These are phyloP conservation scores for Orbilia brochopaga DNA, from an alignment of 2,329 filamentous ascomycete species.

Conservation along the genomic window DNA sequence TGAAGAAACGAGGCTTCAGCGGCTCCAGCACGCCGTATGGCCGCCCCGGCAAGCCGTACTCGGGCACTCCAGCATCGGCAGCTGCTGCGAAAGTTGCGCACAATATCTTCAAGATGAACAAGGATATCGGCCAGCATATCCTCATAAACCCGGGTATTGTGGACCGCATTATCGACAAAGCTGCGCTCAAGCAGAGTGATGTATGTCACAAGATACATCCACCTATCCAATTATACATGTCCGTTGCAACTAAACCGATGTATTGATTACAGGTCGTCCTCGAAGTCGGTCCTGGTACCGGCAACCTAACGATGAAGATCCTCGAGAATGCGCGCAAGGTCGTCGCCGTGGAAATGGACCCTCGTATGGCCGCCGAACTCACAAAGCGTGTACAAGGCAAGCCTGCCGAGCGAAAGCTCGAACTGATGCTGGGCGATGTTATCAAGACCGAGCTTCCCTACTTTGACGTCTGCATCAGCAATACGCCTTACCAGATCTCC, in stretches of 20 bases:
- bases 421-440: conserved; percentile 87
- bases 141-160: conserved; percentile 89
- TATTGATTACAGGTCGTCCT: conserved; percentile 67
- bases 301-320: conserved; percentile 87
- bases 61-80: conserved; percentile 54
- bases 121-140: conserved; percentile 85
- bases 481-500: conserved; percentile 81
- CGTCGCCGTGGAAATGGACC: conserved; percentile 89
- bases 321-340: conserved; percentile 83
- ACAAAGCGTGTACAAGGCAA: conserved; percentile 92
- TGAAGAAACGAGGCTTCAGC: conserved; percentile 33
- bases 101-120: conserved; percentile 98
- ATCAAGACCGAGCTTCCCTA: conserved; percentile 83
- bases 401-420: conserved; percentile 79
- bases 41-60: conserved; percentile 32
- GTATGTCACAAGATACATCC: conserved; percentile 56
- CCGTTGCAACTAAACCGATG: neutral
- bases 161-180: conserved; percentile 82
- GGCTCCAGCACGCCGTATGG: conserved; percentile 26
- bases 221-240: neutral
- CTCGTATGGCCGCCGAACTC: conserved; percentile 93
- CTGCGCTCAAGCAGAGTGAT: conserved; percentile 85
- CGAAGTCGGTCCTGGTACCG: conserved; percentile 88
- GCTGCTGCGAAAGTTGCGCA: conserved; percentile 66
- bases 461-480: conserved; percentile 83